Base-by-base conservation (phyloP, 352 stramenopile genomes). In the Phytophthora macrochlamydospora region DNA sequence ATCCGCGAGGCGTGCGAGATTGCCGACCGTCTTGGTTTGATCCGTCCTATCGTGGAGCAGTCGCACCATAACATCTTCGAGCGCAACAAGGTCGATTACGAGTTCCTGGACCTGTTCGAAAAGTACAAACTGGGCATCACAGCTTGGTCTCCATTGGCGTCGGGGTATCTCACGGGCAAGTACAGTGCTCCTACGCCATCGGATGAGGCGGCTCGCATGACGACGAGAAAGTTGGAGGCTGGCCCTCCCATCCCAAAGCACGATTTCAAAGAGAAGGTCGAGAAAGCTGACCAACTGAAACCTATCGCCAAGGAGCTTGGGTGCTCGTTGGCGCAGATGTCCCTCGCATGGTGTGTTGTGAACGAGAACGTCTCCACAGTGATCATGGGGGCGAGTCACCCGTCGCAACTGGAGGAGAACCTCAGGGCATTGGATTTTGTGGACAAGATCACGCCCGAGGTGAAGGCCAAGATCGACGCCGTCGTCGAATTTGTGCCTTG, bases 341-440 rank as follows among this genome's bases (percentile, higher is more conserved):
- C 78, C 1, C 44, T 86, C 35, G 76, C 76, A 11, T 87, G 76
- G 76, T 76, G 61, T 40, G 56, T 67, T 2, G 62, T 60, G 28
- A 85, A 86, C 67, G 43, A 55, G 28, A 80, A 85, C 46, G 77
- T 87, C 11, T 78, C 64, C 29, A 81, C 58, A 3, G 77, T 85
- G 12, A 51, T 86, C n/a, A 54, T 79, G 12, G 77, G 77, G 12
- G 72, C 77, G 9, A 85, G 62, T 44, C 81, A 71, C 18, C 40
- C 40, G 40, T 13, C 14, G 4, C 40, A 46, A 13, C 12, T 46
- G 14, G 40, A 46, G 40, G 40, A 46, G 14, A 46, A 13, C 4
- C 18, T 46, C 8, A 13, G 18, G 40, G 5, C 40, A n/a, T 24
- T 46, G 9, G 40, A 7, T 5, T 46, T 46, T n/a, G 40, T 24